These are phyloP conservation scores for Leccinum rimulosum DNA, from an alignment of 768 basidiomycete genomes.

Conservation along the genomic window DNA sequence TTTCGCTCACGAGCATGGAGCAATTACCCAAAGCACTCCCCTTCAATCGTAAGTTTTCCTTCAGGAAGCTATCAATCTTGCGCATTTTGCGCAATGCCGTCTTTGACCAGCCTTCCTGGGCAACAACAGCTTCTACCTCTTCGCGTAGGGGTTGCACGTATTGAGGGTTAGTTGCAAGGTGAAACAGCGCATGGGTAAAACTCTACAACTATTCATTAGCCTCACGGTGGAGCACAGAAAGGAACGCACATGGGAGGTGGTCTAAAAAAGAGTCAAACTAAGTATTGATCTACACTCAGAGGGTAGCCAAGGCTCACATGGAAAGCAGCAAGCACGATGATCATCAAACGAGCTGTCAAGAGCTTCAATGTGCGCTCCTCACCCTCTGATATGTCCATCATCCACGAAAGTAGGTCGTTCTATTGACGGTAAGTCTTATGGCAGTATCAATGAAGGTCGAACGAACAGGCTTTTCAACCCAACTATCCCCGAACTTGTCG, in stretches of 20 bases:
- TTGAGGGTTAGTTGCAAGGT: neutral
- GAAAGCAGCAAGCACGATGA: neutral
- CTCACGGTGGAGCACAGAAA: neutral
- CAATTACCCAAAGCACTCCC: neutral
- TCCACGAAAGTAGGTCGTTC: neutral
- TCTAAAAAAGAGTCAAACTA: neutral
- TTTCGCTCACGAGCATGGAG: neutral
- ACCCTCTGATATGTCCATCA: neutral
- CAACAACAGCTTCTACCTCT: neutral
- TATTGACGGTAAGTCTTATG: neutral
- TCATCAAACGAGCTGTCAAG: neutral
- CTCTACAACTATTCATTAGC: neutral
- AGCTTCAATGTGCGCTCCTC: neutral
- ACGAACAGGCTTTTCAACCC: neutral
- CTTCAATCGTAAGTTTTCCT: neutral
- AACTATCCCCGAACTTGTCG: neutral
- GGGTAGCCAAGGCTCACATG: slow-evolving; percentile 11
- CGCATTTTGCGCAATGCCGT: neutral
- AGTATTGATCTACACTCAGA: neutral
- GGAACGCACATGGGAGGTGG: neutral
- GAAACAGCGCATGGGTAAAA: neutral
- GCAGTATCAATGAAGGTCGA: neutral
- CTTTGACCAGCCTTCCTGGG: neutral
- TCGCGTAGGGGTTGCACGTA: neutral
- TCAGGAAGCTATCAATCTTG: neutral